A percentile compares a stretch with the other conserved stretches of the same genome.
Conservation (phyloP, 2,329 filamentous ascomycete genomes). For the Verruconis gallopava region DNA sequence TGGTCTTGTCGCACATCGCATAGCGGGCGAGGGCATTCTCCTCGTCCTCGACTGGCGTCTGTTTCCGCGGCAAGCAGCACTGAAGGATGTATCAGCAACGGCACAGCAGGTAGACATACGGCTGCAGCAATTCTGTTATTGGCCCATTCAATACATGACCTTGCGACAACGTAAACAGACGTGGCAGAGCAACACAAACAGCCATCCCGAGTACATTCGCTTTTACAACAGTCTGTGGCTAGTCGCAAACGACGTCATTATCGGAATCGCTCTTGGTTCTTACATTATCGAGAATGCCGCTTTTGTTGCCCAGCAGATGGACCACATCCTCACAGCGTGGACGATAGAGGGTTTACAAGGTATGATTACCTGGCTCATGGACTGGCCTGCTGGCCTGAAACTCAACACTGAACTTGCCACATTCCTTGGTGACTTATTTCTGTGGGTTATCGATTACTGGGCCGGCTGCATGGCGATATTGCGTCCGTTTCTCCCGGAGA, state of each 20-base stretch:
- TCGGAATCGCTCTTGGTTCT: slow-evolving; percentile 88
- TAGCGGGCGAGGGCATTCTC: slow-evolving; percentile 68
- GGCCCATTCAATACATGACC: slow-evolving; percentile 92
- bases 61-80: slow-evolving; percentile 62
- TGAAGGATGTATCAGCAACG: slow-evolving; percentile 93
- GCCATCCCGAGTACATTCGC: slow-evolving; percentile 92
- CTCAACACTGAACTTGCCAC: slow-evolving; percentile 83
- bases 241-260: slow-evolving; percentile 96
- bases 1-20: slow-evolving; percentile 63
- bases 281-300: slow-evolving; percentile 93
- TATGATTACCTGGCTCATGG: slow-evolving; percentile 92
- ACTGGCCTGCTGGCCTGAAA: slow-evolving; percentile 87
- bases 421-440: slow-evolving; percentile 90
- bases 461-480: slow-evolving; percentile 51
- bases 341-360: slow-evolving; percentile 77
- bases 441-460: slow-evolving; percentile 99
- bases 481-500: slow-evolving; percentile 64
- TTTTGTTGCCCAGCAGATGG: slow-evolving; percentile 71
- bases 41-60: slow-evolving; percentile 73
- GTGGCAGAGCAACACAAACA: slow-evolving; percentile 91
- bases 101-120: slow-evolving; percentile 96
- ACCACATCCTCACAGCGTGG: slow-evolving; percentile 61
- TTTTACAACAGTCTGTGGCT: slow-evolving; percentile 99
- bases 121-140: slow-evolving; percentile 95
- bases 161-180: slow-evolving; percentile 78